These are phyloP conservation scores for Gossypium aridum DNA, from an alignment of 441 rosid species.

Conservation along the genomic window DNA sequence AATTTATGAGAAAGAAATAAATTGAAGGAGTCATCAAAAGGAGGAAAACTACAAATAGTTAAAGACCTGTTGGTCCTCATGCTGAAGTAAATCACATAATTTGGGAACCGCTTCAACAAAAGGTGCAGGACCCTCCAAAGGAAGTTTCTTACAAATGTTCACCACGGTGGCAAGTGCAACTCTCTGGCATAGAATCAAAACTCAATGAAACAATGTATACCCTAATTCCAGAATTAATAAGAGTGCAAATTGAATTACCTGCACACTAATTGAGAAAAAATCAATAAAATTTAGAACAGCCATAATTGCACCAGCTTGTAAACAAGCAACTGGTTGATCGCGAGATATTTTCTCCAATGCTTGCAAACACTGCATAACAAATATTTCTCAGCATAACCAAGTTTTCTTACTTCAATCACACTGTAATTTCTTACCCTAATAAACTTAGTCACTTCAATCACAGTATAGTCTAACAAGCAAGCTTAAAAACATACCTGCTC, in stretches of 20 bases:
- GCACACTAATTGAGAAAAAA: slow-evolving; percentile 85
- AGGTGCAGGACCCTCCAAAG: slow-evolving; percentile 47
- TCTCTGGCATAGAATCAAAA: slow-evolving; percentile 39
- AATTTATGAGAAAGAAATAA: neutral
- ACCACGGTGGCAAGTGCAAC: slow-evolving; percentile 91
- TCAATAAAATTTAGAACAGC: slow-evolving; percentile 80
- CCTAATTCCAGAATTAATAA: neutral
- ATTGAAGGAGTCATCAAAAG: slow-evolving; percentile 2
- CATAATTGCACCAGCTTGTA: slow-evolving; percentile 88
- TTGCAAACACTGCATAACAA: slow-evolving; percentile 64
- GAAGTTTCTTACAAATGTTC: slow-evolving; percentile 86
- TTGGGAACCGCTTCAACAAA: slow-evolving; percentile 85
- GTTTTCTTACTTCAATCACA: neutral
- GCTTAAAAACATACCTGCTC: slow-evolving; percentile 60
- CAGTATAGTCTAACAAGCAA: neutral
- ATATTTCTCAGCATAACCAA: neutral
- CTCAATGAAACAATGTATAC: neutral
- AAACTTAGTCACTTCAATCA: neutral
- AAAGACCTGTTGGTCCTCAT: slow-evolving; percentile 83
- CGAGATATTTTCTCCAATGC: slow-evolving; percentile 95
- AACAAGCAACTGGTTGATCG: slow-evolving; percentile 81
- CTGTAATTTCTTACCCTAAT: neutral
- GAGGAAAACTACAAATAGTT: slow-evolving; percentile 16
- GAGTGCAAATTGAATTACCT: slow-evolving; percentile 37
- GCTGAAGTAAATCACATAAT: slow-evolving; percentile 83